Evolutionary conservation across 2,329 filamentous ascomycete genomes (phyloP).

Genomic region (Truncatella angustata): DNA sequence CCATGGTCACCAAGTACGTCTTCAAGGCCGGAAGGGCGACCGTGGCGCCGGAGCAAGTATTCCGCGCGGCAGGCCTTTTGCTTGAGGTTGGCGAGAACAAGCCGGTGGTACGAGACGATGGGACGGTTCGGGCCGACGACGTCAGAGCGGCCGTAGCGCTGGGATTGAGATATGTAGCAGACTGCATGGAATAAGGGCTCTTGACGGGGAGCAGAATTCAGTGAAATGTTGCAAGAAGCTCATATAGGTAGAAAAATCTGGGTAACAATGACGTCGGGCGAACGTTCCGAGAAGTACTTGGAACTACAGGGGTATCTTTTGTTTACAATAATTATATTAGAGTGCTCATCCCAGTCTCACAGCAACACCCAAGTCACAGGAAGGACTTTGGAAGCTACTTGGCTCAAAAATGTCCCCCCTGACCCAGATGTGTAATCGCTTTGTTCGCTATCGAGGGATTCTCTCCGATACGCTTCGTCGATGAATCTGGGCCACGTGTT

Average conservation of each 20-base stretch:
- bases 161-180: slow-evolving; percentile 3
- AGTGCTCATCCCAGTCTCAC: too few species aligned
- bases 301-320: too few species aligned
- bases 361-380: background rate
- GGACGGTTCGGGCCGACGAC: background rate
- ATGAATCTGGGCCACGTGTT: slow-evolving; percentile 67
- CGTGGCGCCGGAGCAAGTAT: background rate
- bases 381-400: too few species aligned
- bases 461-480: slow-evolving; percentile 26
- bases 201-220: background rate
- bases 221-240: too few species aligned
- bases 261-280: too few species aligned
- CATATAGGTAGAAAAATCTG: too few species aligned
- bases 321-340: too few species aligned
- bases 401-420: background rate
- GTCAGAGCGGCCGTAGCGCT: background rate
- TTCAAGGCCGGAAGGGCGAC: slow-evolving; percentile 5
- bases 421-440: slow-evolving; percentile 6
- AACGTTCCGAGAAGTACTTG: too few species aligned
- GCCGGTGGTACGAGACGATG: background rate
- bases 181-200: background rate
- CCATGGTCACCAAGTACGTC: slow-evolving; percentile 6
- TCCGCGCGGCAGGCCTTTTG: slow-evolving; percentile 1
- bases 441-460: background rate
- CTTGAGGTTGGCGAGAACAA: background rate